These are phyloP conservation scores for Huntiella decipiens DNA, from an alignment of 2,329 filamentous ascomycete species.

Conservation along the genomic window DNA sequence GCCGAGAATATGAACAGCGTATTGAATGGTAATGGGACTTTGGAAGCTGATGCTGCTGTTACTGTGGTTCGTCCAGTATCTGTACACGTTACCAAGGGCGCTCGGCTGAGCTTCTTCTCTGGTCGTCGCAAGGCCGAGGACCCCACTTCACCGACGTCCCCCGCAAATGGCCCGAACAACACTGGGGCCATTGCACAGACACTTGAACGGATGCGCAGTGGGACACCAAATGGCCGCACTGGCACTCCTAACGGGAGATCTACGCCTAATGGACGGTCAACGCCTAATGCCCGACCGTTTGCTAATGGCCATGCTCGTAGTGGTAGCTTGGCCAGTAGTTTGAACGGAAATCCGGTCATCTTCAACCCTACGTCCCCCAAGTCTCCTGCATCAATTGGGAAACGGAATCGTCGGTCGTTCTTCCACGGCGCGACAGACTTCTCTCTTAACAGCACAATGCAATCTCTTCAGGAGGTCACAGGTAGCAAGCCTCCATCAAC, in stretches of 20 bases:
- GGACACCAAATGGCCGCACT: constrained; percentile 5
- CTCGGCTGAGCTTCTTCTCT: constrained; percentile 37
- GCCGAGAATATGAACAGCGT: not conserved
- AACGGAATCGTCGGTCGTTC: constrained; percentile 11
- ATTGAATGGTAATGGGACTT: not conserved
- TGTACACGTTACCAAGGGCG: constrained; percentile 22
- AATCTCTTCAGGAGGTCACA: not conserved
- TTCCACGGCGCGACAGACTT: constrained; percentile 7
- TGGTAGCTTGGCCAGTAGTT: constrained; percentile 7
- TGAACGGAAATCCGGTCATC: constrained; percentile 10
- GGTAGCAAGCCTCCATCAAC: not conserved
- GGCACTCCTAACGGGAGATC: not conserved
- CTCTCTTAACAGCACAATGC: constrained; percentile 1
- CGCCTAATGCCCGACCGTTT: not conserved
- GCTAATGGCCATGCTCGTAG: constrained; percentile 3
- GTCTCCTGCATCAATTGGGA: not conserved
- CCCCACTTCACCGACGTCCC: not conserved
- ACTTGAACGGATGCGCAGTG: constrained; percentile 6
- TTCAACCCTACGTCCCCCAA: constrained; percentile 1
- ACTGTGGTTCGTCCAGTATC: constrained; percentile 10
- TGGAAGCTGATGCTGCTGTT: constrained; percentile 5
- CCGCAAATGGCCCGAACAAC: not conserved
- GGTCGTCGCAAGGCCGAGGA: constrained; percentile 27
- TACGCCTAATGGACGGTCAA: not conserved
- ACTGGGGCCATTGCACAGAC: constrained; percentile 4